Conservation (phyloP, 169 alveolate genomes). For the Plasmodium malariae region DNA sequence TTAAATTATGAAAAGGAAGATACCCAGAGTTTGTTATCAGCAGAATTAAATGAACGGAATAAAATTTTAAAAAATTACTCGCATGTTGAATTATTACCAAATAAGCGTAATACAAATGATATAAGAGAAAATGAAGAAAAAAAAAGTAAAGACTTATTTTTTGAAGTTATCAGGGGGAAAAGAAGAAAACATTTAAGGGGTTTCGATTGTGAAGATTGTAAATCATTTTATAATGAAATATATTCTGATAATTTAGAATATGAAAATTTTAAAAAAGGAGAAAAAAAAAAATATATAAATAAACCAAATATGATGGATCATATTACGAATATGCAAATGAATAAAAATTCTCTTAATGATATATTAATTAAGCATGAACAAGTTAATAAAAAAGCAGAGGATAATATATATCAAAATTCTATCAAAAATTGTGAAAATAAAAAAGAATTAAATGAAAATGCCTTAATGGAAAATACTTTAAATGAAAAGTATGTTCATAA, state of each 20-base stretch:
- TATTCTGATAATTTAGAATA: conserved; percentile 27
- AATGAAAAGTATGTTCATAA: not conserved
- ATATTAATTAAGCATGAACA: conserved; percentile 2
- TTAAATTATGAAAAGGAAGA: not conserved
- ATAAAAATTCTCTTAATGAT: not conserved
- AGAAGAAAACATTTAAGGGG: conserved; percentile 46
- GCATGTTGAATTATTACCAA: not conserved
- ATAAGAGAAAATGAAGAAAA: not conserved
- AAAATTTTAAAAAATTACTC: not conserved
- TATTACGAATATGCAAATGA: not conserved
- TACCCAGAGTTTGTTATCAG: not conserved
- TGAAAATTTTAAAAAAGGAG: not conserved
- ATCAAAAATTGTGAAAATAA: not conserved
- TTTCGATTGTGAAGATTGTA: conserved; percentile 70
- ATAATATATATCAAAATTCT: not conserved
- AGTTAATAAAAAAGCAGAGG: not conserved
- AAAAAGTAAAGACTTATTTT: conserved; percentile 18
- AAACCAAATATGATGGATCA: not conserved
- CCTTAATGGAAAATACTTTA: not conserved
- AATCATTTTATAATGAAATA: conserved; percentile 62
- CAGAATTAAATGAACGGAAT: conserved; percentile 2
- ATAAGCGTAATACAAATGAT: not conserved
- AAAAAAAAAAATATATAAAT: not conserved
- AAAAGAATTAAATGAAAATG: not conserved
- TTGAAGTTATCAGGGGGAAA: conserved; percentile 72